These are phyloP conservation scores for Solanum chiquidenum DNA, from an alignment of 257 asterid genomes.

Conservation along the genomic window DNA sequence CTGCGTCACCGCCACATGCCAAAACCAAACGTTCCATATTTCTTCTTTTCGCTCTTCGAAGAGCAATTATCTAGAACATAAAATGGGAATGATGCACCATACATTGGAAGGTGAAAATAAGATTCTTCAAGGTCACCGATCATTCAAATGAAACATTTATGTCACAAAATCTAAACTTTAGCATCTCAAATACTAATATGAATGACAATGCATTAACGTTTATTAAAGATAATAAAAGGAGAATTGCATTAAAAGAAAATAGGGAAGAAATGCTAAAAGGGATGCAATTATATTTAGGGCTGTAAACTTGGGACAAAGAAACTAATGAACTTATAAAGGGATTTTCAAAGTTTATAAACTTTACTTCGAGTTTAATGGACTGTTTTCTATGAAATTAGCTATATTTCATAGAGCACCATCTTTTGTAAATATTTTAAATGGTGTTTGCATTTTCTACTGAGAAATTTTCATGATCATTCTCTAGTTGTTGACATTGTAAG, in stretches of 20 bases:
- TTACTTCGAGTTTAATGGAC: background rate
- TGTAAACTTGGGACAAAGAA: background rate
- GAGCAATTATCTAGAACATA: constrained; percentile 58
- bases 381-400: background rate
- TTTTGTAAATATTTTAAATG: background rate
- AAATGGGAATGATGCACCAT: background rate
- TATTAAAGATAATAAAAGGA: background rate
- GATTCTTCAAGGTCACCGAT: background rate
- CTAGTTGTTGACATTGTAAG: background rate
- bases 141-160: background rate
- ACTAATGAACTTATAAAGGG: background rate
- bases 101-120: background rate
- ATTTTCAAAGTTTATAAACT: background rate
- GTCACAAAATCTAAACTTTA: background rate
- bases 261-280: background rate
- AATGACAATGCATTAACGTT: background rate
- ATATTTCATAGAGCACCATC: background rate
- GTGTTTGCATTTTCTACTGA: background rate
- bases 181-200: background rate
- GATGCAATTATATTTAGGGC: background rate
- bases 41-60: constrained; percentile 93
- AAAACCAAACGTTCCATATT: constrained; percentile 93
- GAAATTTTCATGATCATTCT: background rate
- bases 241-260: background rate
- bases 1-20: constrained; percentile 99